Evolutionary conservation across 2,329 filamentous ascomycete species (phyloP).

Genomic region (Colletotrichum sp.): DNA sequence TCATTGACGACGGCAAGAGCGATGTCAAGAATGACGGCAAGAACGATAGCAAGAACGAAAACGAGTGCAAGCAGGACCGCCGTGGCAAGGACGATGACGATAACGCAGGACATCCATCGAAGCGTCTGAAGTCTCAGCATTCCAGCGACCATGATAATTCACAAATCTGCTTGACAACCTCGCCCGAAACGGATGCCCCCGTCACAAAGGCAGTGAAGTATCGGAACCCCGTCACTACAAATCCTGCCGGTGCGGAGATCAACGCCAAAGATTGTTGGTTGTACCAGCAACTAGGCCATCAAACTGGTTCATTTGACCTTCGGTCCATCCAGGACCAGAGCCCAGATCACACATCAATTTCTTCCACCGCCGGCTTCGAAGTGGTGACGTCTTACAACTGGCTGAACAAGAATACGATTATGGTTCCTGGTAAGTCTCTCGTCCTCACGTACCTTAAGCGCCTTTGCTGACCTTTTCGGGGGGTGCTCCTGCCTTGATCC

Average conservation of each 20-base stretch:
- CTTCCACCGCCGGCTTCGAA: neutral
- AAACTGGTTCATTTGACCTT: too few relatives aligned
- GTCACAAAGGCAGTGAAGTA: neutral
- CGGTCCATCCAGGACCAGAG: too few relatives aligned
- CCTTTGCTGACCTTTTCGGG: neutral
- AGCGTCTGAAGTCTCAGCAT: neutral
- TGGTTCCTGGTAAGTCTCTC: neutral
- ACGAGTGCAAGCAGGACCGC: rapidly evolving
- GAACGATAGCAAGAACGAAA: too few relatives aligned
- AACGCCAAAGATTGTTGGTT: neutral
- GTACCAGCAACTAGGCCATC: too few relatives aligned
- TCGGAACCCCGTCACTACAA: too few relatives aligned
- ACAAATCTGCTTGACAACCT: neutral
- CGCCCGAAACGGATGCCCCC: rapidly evolving
- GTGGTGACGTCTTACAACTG: neutral
- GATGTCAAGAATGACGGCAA: too few relatives aligned
- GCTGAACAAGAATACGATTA: neutral
- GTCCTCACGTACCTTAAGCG: neutral
- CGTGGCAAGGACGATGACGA: neutral
- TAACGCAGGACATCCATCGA: neutral
- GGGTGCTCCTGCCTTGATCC: neutral
- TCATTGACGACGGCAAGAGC: too few relatives aligned
- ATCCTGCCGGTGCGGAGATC: neutral
- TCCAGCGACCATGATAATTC: rapidly evolving
- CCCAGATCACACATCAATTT: neutral